phyloP scores from a whole-genome alignment of 768 basidiomycete genomes.

The Suillus bovinus region DNA sequence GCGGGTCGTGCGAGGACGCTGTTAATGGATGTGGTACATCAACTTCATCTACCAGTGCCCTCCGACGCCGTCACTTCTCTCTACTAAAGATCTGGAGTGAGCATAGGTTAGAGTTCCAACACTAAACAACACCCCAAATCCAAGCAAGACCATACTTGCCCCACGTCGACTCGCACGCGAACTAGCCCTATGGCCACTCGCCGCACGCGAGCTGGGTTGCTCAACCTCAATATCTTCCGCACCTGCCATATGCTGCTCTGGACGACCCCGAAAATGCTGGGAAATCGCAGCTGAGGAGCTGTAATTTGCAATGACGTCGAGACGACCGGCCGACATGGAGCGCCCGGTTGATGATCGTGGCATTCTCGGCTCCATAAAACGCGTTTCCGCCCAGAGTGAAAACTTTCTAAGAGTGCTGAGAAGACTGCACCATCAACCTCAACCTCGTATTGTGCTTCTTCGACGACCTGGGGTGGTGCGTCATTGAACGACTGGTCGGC shows the following conservation, averaged over 20 bases:
- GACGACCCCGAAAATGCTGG: slow-evolving; percentile 43
- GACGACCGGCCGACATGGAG: slow-evolving; percentile 38
- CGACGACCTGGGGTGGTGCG: slow-evolving; percentile 20
- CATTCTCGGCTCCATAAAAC: slow-evolving; percentile 72
- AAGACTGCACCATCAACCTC: slow-evolving; percentile 54
- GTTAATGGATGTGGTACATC: slow-evolving; percentile 11
- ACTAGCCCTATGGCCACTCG: slow-evolving; percentile 31
- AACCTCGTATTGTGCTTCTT: slow-evolving; percentile 33
- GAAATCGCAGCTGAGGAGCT: slow-evolving; percentile 20
- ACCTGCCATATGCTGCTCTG: slow-evolving; percentile 41
- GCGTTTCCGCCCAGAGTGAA: slow-evolving; percentile 73
- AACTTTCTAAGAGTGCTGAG: slow-evolving; percentile 67
- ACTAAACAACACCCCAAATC: slow-evolving; percentile 73
- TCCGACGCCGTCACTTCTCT: slow-evolving; percentile 41
- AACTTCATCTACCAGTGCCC: slow-evolving; percentile 41
- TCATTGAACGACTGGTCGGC: slow-evolving; percentile 25
- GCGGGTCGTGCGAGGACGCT: slow-evolving; percentile 10
- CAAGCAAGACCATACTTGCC: slow-evolving; percentile 80
- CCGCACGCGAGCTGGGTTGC: slow-evolving; percentile 9
- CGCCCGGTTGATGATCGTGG: slow-evolving; percentile 27
- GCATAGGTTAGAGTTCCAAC: slow-evolving; percentile 50
- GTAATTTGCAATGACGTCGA: slow-evolving; percentile 38
- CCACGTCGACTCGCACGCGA: slow-evolving; percentile 71
- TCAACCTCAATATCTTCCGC: slow-evolving; percentile 25
- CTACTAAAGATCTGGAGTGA: slow-evolving; percentile 27